A percentile compares a stretch with the other conserved stretches of the same genome.
Evolutionary conservation across 2,329 filamentous ascomycete species (phyloP).

Genomic region (Arthrinium phaeospermum): DNA sequence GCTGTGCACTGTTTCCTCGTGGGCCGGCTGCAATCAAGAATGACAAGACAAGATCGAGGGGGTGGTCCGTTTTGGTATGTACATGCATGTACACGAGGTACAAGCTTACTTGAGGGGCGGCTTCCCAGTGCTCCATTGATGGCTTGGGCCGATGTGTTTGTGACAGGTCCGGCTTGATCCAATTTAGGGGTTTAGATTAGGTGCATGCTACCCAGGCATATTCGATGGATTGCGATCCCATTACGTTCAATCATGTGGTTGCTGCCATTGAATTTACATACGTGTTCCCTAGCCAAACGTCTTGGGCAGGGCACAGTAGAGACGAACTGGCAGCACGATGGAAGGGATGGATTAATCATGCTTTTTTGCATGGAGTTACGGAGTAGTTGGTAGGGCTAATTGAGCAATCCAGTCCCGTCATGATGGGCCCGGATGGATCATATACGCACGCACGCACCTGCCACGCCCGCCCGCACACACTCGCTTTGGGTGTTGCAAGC

Average conservation of each 20-base stretch:
- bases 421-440: not conserved
- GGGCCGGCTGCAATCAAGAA: constrained; percentile 17
- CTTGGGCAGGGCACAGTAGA: not conserved
- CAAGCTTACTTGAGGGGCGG: not conserved
- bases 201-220: constrained; percentile 7
- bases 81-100: constrained; percentile 12
- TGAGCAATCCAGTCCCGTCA: not conserved
- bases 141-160: constrained; percentile 11
- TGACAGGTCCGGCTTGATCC: constrained; percentile 11
- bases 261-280: not conserved
- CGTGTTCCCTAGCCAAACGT: not conserved
- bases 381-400: not conserved
- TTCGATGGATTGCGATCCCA: not conserved
- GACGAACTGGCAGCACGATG: constrained; percentile 7
- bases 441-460: not conserved
- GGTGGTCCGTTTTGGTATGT: constrained; percentile 14
- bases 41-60: constrained; percentile 15
- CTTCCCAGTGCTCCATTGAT: not conserved
- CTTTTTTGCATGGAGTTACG: not conserved
- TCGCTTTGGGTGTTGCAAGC: not conserved
- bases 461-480: not conserved
- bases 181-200: constrained; percentile 17
- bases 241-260: constrained; percentile 7
- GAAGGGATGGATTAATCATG: not conserved
- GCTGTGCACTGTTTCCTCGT: constrained; percentile 19